These are phyloP conservation scores for Epichloe glyceriae DNA, from an alignment of 2,329 filamentous ascomycete genomes.

Conservation along the genomic window DNA sequence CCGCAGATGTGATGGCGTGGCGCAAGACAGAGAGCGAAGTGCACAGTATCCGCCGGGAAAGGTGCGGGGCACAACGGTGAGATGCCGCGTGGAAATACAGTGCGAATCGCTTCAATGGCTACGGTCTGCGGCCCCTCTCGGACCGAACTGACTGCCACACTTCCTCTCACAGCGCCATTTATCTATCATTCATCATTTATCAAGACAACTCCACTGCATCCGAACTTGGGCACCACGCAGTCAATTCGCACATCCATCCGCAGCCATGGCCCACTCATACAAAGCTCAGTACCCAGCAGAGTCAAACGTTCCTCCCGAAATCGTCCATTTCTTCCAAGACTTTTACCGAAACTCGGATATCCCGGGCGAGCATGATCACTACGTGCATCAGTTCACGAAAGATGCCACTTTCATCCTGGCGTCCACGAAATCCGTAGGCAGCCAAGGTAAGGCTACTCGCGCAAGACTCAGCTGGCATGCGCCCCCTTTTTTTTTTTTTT, in stretches of 20 bases:
- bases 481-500: too few species aligned
- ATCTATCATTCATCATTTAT: too few species aligned
- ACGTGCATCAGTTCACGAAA: conserved; percentile 15
- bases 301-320: conserved; percentile 10
- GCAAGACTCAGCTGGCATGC: not conserved
- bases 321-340: conserved; percentile 15
- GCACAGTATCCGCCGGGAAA: conserved; percentile 4
- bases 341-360: conserved; percentile 21
- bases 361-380: conserved; percentile 15
- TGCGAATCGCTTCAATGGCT: not conserved
- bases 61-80: not conserved
- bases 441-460: conserved; percentile 10
- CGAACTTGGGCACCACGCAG: not conserved
- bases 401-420: conserved; percentile 20
- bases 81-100: conserved; percentile 5
- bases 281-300: conserved; percentile 10
- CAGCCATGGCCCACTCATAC: conserved; percentile 8
- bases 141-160: too few species aligned
- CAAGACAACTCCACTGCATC: too few species aligned
- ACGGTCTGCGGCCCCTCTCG: too few species aligned
- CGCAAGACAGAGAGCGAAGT: too few species aligned
- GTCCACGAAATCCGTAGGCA: conserved; percentile 13
- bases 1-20: too few species aligned
- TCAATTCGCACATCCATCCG: not conserved
- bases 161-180: too few species aligned